Percentiles rank a stretch among this genome's conserved stretches.
phyloP scores from a whole-genome alignment of 306 rosid species.

The Crataegus laevigata region DNA sequence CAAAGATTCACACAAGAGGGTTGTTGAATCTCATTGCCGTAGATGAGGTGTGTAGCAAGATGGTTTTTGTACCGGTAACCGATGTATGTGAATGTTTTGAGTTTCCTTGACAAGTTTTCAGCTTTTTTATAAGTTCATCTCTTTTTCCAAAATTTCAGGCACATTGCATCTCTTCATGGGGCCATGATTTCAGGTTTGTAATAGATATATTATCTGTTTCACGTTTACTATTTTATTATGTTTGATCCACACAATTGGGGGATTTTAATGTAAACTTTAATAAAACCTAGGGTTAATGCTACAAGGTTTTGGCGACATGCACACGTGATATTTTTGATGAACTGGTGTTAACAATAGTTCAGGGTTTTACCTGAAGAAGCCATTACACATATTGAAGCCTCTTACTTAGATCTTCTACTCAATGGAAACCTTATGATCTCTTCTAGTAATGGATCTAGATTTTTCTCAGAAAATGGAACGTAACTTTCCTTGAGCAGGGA shows the following conservation, averaged over 20 bases:
- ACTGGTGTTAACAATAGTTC: no score
- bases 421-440: no score
- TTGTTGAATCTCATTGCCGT: constrained; percentile 83
- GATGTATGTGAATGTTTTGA: constrained; percentile 5
- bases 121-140: constrained; percentile 11
- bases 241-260: not conserved
- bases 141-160: constrained; percentile 56
- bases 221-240: not conserved
- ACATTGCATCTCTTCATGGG: constrained; percentile 96
- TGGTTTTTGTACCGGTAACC: not conserved
- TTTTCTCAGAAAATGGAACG: no score
- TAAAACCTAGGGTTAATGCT: no score
- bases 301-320: no score
- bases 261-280: not conserved
- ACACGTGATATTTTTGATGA: no score
- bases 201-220: not conserved
- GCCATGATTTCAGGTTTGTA: constrained; percentile 95
- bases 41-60: constrained; percentile 63
- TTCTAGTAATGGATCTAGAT: no score
- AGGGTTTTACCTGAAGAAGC: no score
- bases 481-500: no score
- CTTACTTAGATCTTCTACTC: no score
- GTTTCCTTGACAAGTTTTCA: constrained; percentile 13
- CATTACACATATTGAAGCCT: no score
- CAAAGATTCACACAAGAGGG: constrained; percentile 61